phyloP scores from a whole-genome alignment of 148 eudicot species.

The Simmondsia chinensis region DNA sequence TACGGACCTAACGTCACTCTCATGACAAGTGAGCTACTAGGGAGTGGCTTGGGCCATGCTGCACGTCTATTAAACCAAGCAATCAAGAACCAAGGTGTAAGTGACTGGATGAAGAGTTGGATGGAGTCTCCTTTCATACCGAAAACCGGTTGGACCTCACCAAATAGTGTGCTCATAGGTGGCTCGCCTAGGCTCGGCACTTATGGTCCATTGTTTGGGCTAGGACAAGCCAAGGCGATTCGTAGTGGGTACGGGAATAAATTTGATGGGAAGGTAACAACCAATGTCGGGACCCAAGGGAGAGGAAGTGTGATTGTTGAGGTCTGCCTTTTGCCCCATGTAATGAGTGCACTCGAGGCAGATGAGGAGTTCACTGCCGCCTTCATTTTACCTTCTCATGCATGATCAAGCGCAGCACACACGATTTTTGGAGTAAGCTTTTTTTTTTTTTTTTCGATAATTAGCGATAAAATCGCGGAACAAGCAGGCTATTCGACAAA shows the following conservation, averaged over 20 bases:
- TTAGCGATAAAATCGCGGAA: no score
- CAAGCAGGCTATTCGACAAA: no score
- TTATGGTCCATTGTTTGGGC: slow-evolving; percentile 67
- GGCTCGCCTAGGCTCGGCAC: slow-evolving; percentile 62
- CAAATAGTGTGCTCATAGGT: slow-evolving; percentile 36
- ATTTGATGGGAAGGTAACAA: slow-evolving; percentile 60
- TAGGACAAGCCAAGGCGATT: slow-evolving; percentile 47
- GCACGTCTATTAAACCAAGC: slow-evolving; percentile 24
- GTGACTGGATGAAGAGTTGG: slow-evolving; percentile 23
- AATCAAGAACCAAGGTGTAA: slow-evolving; percentile 24
- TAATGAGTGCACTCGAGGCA: slow-evolving; percentile 40
- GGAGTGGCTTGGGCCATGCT: slow-evolving; percentile 29
- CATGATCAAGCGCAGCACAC: no score
- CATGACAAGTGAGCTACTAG: slow-evolving; percentile 32
- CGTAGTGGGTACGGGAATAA: slow-evolving; percentile 45
- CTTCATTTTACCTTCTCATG: no score
- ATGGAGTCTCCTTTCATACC: no score
- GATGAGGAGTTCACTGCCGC: slow-evolving; percentile 58
- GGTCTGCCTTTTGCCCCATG: slow-evolving; percentile 40
- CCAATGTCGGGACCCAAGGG: slow-evolving; percentile 53
- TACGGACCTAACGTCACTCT: slow-evolving; percentile 10
- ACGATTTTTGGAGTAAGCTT: no score
- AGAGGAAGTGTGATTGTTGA: slow-evolving; percentile 63
- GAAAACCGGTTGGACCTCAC: neutral
- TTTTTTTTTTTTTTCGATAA: no score